Conservation (phyloP, 345 rosid genomes). For the Eucalyptus fibrosa region DNA sequence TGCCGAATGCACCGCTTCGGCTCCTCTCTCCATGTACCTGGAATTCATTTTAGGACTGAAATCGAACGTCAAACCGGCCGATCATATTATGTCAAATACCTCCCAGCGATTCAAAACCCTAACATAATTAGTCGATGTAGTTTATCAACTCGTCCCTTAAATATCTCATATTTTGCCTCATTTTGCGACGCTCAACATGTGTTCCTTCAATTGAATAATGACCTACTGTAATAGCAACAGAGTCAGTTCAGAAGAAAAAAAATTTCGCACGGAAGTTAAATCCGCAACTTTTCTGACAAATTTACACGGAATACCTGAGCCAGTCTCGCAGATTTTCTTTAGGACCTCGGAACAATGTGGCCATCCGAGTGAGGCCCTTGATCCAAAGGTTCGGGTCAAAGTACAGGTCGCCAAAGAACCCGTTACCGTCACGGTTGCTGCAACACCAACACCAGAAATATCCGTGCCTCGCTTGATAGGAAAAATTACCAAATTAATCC, state of each 20-base stretch:
- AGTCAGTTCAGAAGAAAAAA: background rate
- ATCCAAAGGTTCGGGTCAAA: constrained; percentile 63
- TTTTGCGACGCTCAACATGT: background rate
- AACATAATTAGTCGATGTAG: background rate
- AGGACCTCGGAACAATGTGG: constrained; percentile 56
- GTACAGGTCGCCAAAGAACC: constrained; percentile 72
- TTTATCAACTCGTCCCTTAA: background rate
- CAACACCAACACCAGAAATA: constrained; percentile 56
- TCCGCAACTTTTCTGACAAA: background rate
- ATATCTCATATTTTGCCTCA: background rate
- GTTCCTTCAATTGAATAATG: background rate
- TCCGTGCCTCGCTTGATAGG: too few species aligned
- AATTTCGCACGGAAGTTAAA: background rate
- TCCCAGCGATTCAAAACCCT: background rate
- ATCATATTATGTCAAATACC: background rate
- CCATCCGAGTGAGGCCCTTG: constrained; percentile 49
- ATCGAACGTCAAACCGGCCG: background rate
- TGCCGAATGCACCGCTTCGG: constrained; percentile 42
- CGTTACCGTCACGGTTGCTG: constrained; percentile 54
- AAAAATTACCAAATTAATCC: too few species aligned
- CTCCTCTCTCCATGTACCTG: constrained; percentile 56
- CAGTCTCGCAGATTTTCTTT: constrained; percentile 41
- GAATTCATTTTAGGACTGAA: background rate
- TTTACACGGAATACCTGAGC: constrained; percentile 40
- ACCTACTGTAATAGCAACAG: background rate